Percentiles rank a stretch among this genome's conserved stretches.
Conservation (phyloP, 768 basidiomycete species). For the Suillus hirtellus region DNA sequence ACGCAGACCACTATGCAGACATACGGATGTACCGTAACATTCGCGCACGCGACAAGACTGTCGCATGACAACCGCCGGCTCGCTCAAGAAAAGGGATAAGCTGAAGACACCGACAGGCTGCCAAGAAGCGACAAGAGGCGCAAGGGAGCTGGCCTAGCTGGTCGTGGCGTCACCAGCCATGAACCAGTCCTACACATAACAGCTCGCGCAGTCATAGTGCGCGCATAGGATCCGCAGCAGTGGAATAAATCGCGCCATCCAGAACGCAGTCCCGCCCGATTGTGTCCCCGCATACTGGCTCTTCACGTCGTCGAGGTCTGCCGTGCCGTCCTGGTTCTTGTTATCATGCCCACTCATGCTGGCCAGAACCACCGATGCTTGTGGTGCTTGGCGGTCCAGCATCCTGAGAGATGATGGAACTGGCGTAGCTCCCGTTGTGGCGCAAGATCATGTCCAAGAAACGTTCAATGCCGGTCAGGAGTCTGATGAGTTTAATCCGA, state of each 20-base stretch:
- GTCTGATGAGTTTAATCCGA: slow-evolving; percentile 9
- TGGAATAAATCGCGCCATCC: too few relatives aligned
- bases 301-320: slow-evolving; percentile 84
- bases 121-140: slow-evolving; percentile 18
- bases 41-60: not conserved
- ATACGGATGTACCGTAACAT: not conserved
- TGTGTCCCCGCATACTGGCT: slow-evolving; percentile 87
- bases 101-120: slow-evolving; percentile 6
- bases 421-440: slow-evolving; percentile 70
- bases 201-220: not conserved
- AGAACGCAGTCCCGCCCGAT: slow-evolving; percentile 61
- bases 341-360: slow-evolving; percentile 78
- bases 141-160: slow-evolving; percentile 7
- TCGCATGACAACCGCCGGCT: not conserved
- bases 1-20: not conserved
- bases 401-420: slow-evolving; percentile 92
- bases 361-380: slow-evolving; percentile 62
- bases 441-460: slow-evolving; percentile 88
- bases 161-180: not conserved
- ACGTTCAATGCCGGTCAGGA: slow-evolving; percentile 83
- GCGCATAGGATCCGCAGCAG: too few relatives aligned
- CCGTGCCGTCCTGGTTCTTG: slow-evolving; percentile 85
- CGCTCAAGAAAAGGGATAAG: not conserved
- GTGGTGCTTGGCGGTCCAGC: slow-evolving; percentile 59
- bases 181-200: not conserved